Evolutionary conservation across 2,329 filamentous ascomycete species (phyloP).

Genomic region (Harringtonia aguacate): DNA sequence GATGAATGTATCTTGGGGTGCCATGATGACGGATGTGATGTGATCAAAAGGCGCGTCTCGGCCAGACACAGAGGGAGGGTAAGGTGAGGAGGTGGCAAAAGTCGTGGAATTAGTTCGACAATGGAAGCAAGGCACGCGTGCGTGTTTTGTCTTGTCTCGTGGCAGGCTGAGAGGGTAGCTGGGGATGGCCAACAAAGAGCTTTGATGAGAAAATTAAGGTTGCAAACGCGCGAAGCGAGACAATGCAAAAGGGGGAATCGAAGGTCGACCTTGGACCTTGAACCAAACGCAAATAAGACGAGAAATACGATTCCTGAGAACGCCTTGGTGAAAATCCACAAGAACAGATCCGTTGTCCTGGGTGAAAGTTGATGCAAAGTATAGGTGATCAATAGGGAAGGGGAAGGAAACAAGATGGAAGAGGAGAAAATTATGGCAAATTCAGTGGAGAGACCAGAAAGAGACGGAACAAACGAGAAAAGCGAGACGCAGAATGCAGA

Average conservation of each 20-base stretch:
- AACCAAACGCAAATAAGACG: neutral
- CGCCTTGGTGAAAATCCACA: neutral
- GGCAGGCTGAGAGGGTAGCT: too few relatives aligned
- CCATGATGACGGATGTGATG: constrained; percentile 49
- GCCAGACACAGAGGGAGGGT: neutral
- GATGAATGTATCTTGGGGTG: constrained; percentile 59
- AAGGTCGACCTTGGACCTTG: too few relatives aligned
- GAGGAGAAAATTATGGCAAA: neutral
- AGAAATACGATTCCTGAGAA: neutral
- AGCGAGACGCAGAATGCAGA: neutral
- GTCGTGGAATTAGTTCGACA: too few relatives aligned
- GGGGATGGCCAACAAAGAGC: too few relatives aligned
- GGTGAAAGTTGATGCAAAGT: too few relatives aligned
- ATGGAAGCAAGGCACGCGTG: too few relatives aligned
- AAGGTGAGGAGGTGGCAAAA: neutral
- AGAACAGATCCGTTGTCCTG: neutral
- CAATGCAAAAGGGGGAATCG: too few relatives aligned
- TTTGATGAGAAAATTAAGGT: too few relatives aligned
- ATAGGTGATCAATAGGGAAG: too few relatives aligned
- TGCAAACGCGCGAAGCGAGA: too few relatives aligned
- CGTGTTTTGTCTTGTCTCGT: too few relatives aligned
- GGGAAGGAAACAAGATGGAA: too few relatives aligned
- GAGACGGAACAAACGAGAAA: neutral
- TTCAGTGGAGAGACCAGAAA: neutral
- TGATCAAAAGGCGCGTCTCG: neutral